Base-by-base conservation (phyloP, 192 early-diverging fungal species). In the Linnemannia elongata region DNA sequence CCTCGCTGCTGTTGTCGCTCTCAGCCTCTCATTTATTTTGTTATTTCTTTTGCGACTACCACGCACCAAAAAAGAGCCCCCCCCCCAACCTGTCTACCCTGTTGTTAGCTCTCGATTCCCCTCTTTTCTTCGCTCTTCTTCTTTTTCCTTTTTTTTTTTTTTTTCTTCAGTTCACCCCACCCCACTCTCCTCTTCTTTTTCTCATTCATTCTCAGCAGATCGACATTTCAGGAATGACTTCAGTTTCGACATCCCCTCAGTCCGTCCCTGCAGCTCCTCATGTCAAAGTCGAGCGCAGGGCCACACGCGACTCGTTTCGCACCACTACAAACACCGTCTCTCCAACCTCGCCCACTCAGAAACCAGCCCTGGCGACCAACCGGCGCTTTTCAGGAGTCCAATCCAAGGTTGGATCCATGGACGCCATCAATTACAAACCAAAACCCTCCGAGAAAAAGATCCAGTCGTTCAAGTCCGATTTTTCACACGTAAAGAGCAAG, bases 331-430 rank as follows among this genome's bases (percentile, higher is more conserved):
- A 60, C 44, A 4, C 27, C 18, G 39, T 20, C 41, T 57, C 78
- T 15, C 70, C 72, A 54, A 66, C 60, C 47, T 45, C 69, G 2
- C 41, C 41, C 38, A 66, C 60, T 27, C 30, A 35, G 22, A 72
- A 36, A 52, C 69, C 54, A 1, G 15, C 69, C 6, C 66, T 81
- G 73, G 27, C 75, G 35, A 70, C 77, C 18, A 82, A 63, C 69
- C 75, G 70, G 12, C 83, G 84, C 33, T 86, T 72, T 55, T 86
- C 88, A 4, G 72, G 78, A 6, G 78, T 86, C 27, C 76, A 87
- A 20, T 89, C 88, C 68, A 89, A 88, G 74, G 86, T 90, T 30
- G 90, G 90, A 12, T 90, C 90, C 33, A 71, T 89, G 17, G 88
- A 90, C 3, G 74, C 82, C 52, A 80, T 85, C 74, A 55, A 79